Percentiles rank a stretch among this genome's conserved stretches.
Conservation (phyloP, 495 filamentous ascomycete genomes). For the Eremomyces bilateralis region DNA sequence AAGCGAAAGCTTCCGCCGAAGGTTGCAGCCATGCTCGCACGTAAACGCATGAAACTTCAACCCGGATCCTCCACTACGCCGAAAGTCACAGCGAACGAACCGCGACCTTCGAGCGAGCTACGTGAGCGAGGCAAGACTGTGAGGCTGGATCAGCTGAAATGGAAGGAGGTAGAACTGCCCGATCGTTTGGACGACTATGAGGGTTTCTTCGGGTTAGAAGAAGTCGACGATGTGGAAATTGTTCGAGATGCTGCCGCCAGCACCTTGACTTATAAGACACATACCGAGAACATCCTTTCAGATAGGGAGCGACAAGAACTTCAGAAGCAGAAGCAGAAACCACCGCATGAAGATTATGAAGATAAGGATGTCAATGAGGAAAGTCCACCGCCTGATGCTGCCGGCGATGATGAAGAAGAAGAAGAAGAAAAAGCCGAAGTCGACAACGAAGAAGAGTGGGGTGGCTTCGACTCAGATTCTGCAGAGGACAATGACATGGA, state of each 20-base stretch:
- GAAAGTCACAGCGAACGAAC: too few species aligned
- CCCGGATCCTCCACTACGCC: too few species aligned
- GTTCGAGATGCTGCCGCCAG: slow-evolving; percentile 32
- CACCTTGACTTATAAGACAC: slow-evolving; percentile 21
- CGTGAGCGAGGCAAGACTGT: too few species aligned
- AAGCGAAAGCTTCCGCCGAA: too few species aligned
- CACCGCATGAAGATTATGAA: slow-evolving; percentile 17
- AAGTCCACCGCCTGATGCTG: too few species aligned
- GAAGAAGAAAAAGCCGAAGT: slow-evolving; percentile 13
- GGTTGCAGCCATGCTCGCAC: too few species aligned
- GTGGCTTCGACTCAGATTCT: slow-evolving; percentile 2
- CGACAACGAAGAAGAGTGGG: slow-evolving; percentile 10
- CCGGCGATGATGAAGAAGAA: slow-evolving; percentile 6
- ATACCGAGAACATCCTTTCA: neutral
- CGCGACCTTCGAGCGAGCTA: too few species aligned
- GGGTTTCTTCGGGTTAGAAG: slow-evolving; percentile 84
- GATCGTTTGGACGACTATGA: slow-evolving; percentile 81
- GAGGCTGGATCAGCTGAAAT: slow-evolving; percentile 45
- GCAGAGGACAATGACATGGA: slow-evolving; percentile 11
- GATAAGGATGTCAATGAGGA: slow-evolving; percentile 22
- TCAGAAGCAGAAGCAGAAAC: neutral
- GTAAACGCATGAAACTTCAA: too few species aligned
- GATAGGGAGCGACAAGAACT: slow-evolving; percentile 1
- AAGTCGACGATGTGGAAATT: slow-evolving; percentile 76
- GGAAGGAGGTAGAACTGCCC: slow-evolving; percentile 64